Conservation (phyloP, 805 yeast genomes). For the Torulaspora quercuum region DNA sequence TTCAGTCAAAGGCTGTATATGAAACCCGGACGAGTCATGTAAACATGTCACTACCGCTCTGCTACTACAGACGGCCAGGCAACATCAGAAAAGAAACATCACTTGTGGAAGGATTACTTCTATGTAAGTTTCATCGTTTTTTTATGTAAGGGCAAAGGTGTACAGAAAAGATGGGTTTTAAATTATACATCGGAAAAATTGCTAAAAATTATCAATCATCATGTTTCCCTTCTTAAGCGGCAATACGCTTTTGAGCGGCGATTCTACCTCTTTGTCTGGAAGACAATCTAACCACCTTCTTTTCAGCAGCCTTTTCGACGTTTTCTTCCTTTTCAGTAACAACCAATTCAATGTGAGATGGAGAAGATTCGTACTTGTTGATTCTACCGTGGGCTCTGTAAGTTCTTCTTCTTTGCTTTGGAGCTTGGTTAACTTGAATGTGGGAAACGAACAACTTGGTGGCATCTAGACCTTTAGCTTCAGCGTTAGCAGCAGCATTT, state of each 20-base stretch:
- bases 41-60: too few relatives aligned
- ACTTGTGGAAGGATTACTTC: too few relatives aligned
- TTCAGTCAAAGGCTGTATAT: too few relatives aligned
- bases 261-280: constrained; percentile 91
- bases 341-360: constrained; percentile 97
- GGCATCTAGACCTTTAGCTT: constrained; percentile 96
- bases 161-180: constrained; percentile 12
- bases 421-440: constrained; percentile 99
- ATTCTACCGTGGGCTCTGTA: constrained; percentile 99
- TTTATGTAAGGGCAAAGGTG: too few relatives aligned
- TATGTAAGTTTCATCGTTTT: too few relatives aligned
- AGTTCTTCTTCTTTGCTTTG: constrained; percentile 99
- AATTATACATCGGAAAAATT: constrained; percentile 17
- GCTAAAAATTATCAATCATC: constrained; percentile 12
- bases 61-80: too few relatives aligned
- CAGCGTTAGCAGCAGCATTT: constrained; percentile 99
- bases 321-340: constrained; percentile 93
- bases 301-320: constrained; percentile 86
- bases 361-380: constrained; percentile 97
- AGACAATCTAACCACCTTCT: constrained; percentile 65
- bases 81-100: too few relatives aligned
- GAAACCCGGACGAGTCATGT: too few relatives aligned
- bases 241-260: constrained; percentile 80
- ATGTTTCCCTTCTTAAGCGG: constrained; percentile 47
- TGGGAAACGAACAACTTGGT: constrained; percentile 92